Percentiles rank a stretch among this genome's conserved stretches.
phyloP scores from a whole-genome alignment of 352 stramenopile species.

The Phytophthora fragariae region DNA sequence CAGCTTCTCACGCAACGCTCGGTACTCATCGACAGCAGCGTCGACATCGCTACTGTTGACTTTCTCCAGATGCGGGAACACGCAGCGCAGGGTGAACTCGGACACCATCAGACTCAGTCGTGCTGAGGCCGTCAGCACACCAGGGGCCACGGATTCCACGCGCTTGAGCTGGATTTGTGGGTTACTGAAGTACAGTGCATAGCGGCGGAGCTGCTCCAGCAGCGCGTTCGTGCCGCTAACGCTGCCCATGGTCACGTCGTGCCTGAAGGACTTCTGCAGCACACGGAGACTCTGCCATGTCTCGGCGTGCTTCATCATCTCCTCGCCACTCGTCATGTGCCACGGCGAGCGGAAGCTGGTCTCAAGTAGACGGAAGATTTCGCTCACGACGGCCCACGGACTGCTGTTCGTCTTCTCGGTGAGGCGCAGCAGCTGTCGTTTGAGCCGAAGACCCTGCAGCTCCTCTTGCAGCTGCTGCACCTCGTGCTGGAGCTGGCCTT shows the following conservation, averaged over 20 bases:
- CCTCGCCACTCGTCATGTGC: constrained; percentile 10
- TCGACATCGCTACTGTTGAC: background rate
- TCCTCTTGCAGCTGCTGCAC: constrained; percentile 17
- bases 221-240: constrained; percentile 12
- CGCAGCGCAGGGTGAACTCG: constrained; percentile 19
- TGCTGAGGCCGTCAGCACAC: constrained; percentile 2
- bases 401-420: constrained; percentile 3
- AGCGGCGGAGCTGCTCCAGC: constrained; percentile 21
- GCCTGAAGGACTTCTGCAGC: constrained; percentile 9
- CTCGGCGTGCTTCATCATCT: constrained; percentile 20
- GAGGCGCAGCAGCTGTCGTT: background rate
- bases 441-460: constrained; percentile 17
- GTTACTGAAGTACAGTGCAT: constrained; percentile 21
- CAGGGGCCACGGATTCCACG: constrained; percentile 13
- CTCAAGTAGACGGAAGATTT: constrained; percentile 19
- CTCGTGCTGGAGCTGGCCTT: background rate
- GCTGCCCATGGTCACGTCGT: constrained; percentile 17
- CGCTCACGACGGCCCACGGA: constrained; percentile 19
- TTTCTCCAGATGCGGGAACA: constrained; percentile 21
- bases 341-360: constrained; percentile 23
- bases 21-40: background rate
- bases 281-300: background rate
- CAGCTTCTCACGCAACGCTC: constrained; percentile 10
- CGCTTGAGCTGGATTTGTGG: constrained; percentile 13
- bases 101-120: constrained; percentile 9